Conservation (phyloP, 177 flowering plant genomes). For the Telopea speciosissima region DNA sequence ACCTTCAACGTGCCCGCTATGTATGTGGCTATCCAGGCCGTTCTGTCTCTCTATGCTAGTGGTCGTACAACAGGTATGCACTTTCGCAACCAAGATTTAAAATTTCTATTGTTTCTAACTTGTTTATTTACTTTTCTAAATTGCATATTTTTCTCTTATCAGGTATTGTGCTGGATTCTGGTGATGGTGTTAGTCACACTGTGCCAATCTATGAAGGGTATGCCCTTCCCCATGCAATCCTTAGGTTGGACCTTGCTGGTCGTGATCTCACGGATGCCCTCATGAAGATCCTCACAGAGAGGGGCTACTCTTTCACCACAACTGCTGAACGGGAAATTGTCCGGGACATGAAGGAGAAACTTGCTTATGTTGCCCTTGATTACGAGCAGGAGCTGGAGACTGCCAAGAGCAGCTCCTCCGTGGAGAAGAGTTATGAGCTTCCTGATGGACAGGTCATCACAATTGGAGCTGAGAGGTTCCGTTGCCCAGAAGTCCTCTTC, state of each 20-base stretch:
- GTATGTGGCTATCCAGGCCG: slow-evolving; percentile 41
- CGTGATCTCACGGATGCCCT: slow-evolving; percentile 61
- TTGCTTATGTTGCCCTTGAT: slow-evolving; percentile 55
- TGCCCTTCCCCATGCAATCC: slow-evolving; percentile 70
- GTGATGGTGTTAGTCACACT: slow-evolving; percentile 69
- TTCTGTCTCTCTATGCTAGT: slow-evolving; percentile 41
- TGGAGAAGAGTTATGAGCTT: slow-evolving; percentile 57
- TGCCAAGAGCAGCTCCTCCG: slow-evolving; percentile 50
- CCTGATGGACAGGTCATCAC: slow-evolving; percentile 63
- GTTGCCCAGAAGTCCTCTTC: slow-evolving; percentile 67
- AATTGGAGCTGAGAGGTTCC: slow-evolving; percentile 60
- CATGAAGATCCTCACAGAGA: slow-evolving; percentile 61
- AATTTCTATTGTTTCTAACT: background rate
- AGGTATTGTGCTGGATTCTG: slow-evolving; percentile 72
- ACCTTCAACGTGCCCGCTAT: slow-evolving; percentile 42
- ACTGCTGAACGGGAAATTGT: slow-evolving; percentile 63
- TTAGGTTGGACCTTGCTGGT: slow-evolving; percentile 63
- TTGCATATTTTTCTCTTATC: slow-evolving; percentile 1
- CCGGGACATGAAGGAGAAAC: slow-evolving; percentile 63
- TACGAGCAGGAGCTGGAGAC: slow-evolving; percentile 54
- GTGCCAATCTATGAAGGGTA: slow-evolving; percentile 71
- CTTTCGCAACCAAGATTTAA: background rate
- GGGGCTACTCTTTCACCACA: slow-evolving; percentile 59
- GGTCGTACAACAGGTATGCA: slow-evolving; percentile 40
- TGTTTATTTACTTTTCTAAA: slow-evolving; percentile 17